Percentiles rank a stretch among this genome's conserved stretches.
Evolutionary conservation across 129 eudicot genomes (phyloP).

Genomic region (Scalesia atractyloides): DNA sequence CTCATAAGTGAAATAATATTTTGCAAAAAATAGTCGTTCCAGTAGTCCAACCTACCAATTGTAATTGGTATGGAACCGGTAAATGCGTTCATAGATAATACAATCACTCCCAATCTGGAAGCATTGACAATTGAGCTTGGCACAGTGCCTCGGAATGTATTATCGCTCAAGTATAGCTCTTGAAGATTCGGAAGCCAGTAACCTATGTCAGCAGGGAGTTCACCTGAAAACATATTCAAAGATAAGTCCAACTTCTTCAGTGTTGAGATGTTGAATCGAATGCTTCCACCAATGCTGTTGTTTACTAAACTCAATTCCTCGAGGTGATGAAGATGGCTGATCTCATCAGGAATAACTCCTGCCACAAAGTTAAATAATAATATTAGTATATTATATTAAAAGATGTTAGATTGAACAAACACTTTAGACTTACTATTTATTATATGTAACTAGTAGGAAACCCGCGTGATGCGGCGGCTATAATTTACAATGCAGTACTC

Average conservation of each 20-base stretch:
- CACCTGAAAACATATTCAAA: constrained; percentile 25
- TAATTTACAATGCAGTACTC: too few species aligned
- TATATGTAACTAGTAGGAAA: too few species aligned
- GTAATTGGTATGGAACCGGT: constrained; percentile 40
- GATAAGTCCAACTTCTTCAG: constrained; percentile 16
- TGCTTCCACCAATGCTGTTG: constrained; percentile 19
- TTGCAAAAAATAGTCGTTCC: constrained; percentile 15
- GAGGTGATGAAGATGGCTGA: constrained; percentile 33
- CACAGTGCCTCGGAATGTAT: constrained; percentile 34
- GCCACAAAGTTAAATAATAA: background rate
- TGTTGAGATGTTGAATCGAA: constrained; percentile 41
- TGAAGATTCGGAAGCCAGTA: constrained; percentile 38
- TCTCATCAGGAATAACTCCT: constrained; percentile 36
- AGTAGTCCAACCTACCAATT: constrained; percentile 35
- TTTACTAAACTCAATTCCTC: constrained; percentile 14
- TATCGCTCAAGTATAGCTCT: constrained; percentile 15
- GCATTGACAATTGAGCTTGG: constrained; percentile 42
- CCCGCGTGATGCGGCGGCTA: too few species aligned
- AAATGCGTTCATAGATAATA: constrained; percentile 30
- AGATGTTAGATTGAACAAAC: too few species aligned
- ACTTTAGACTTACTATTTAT: too few species aligned
- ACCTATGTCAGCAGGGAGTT: constrained; percentile 36
- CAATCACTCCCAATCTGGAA: constrained; percentile 31
- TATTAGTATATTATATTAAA: background rate
- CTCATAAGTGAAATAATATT: constrained; percentile 29